phyloP scores from a whole-genome alignment of 2,329 filamentous ascomycete genomes.

The Trichophyton schoenleinii region DNA sequence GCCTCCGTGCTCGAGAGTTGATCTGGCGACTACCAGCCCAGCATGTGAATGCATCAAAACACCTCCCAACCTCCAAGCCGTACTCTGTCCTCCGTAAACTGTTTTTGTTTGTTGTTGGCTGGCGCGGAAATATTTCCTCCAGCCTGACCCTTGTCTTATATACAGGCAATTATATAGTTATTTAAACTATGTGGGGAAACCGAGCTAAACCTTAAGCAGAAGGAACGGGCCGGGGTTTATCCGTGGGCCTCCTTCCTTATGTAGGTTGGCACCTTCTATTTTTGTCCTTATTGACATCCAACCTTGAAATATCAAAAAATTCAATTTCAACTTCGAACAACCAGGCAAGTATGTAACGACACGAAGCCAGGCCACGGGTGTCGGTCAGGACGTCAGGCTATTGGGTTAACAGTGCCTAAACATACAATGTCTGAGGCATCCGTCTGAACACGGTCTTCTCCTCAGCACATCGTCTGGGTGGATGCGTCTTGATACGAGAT shows the following conservation, averaged over 20 bases:
- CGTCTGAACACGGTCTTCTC: no score
- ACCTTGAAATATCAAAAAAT: no score
- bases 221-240: not conserved
- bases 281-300: not conserved
- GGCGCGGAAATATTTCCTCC: no score
- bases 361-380: no score
- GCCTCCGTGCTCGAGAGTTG: not conserved
- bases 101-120: no score
- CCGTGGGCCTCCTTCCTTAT: not conserved
- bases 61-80: not conserved
- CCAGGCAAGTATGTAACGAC: no score
- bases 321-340: no score
- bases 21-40: no score
- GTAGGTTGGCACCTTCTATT: not conserved
- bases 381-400: no score
- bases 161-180: not conserved
- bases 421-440: no score
- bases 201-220: not conserved
- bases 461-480: not conserved
- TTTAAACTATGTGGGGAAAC: not conserved
- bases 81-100: not conserved
- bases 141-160: not conserved
- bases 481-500: not conserved
- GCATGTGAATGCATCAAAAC: not conserved
- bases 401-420: no score